Evolutionary conservation across 257 asterid genomes (phyloP), one percentile per base, ranked within the genome.

Genomic region (Solanum pennellii): DNA sequence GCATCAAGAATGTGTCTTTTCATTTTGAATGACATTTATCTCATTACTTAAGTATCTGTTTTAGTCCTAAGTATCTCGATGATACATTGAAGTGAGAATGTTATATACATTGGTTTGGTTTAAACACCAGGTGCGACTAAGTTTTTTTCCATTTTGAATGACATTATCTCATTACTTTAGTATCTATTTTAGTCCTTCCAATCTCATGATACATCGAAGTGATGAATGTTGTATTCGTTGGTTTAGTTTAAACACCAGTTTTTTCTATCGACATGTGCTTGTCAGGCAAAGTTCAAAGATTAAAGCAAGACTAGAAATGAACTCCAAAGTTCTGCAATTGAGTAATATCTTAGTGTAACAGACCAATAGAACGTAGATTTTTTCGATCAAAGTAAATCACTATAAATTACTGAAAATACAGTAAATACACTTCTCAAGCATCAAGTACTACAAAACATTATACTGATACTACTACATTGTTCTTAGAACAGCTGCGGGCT

Each of bases 401-500:
- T 52, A 52, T 16, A 52, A 52, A 16, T 52, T 52, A 25, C 39
- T 77, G 62, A 42, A 77, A 44, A 47, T 44, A 44, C 62, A 44
- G 84, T 77, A 77, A 79, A 79, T 76, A 76, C 35, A 60, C 86
- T 65, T 13, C 15, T 60, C 65, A 44, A n/a, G 66, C 84, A 79
- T 45, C 66, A 79, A 11, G 72, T 29, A 84, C n/a, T 29, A 84
- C 29, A 37, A 74, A 37, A 62, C 35, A 37, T 37, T 60, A 23
- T 14, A 44, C 21, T 45, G 16, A 35, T 59, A 60, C 35, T n/a
- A 84, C 29, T 37, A 59, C 49, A 84, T 65, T 84, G 87, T 15
- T 59, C 60, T 60, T 60, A 16, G n/a, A 83, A 56, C 83, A 90
- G 93, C 98, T 92, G 98, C 97, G 98, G 98, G 98, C 98, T 90